These are phyloP conservation scores for Xylaria multiplex DNA, from an alignment of 2,329 filamentous ascomycete species.

Conservation along the genomic window DNA sequence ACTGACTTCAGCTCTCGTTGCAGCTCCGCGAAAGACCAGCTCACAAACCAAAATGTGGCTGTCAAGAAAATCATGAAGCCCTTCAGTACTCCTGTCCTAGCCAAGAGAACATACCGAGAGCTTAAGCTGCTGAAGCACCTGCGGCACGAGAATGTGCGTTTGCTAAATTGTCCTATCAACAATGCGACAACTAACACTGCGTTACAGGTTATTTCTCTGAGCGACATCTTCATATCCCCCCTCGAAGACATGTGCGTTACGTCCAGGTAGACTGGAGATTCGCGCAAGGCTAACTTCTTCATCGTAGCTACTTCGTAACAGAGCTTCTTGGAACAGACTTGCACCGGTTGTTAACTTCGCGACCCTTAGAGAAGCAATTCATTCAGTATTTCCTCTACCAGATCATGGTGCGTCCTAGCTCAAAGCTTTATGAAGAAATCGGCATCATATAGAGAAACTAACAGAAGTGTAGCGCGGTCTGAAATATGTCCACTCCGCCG, in stretches of 20 bases:
- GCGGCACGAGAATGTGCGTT: conserved; percentile 88
- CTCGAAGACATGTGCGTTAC: conserved; percentile 91
- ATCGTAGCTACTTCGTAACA: conserved; percentile 89
- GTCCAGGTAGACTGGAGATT: conserved; percentile 14
- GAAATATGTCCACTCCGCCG: conserved; percentile 99
- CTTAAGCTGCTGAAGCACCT: conserved; percentile 97
- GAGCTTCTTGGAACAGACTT: conserved; percentile 97
- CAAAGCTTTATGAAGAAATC: not conserved
- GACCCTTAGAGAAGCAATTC: conserved; percentile 98
- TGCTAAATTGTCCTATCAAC: conserved; percentile 1
- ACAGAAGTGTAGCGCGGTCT: conserved; percentile 76
- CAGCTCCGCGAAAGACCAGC: conserved; percentile 96
- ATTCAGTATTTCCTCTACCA: conserved; percentile 99
- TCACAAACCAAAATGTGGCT: conserved; percentile 94
- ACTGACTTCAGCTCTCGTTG: conserved; percentile 4
- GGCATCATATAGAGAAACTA: conserved; percentile 6
- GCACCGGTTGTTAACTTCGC: conserved; percentile 91
- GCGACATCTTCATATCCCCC: conserved; percentile 99
- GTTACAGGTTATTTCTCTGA: conserved; percentile 89
- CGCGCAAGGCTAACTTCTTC: conserved; percentile 37
- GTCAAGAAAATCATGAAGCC: conserved; percentile 99
- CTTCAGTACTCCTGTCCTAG: conserved; percentile 98
- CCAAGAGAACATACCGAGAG: conserved; percentile 97
- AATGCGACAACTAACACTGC: conserved; percentile 33
- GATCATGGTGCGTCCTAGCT: conserved; percentile 77